Percentiles rank a stretch among this genome's conserved stretches.
Conservation (phyloP, 1,139 yeast species). For the Taphrina flavorubra region DNA sequence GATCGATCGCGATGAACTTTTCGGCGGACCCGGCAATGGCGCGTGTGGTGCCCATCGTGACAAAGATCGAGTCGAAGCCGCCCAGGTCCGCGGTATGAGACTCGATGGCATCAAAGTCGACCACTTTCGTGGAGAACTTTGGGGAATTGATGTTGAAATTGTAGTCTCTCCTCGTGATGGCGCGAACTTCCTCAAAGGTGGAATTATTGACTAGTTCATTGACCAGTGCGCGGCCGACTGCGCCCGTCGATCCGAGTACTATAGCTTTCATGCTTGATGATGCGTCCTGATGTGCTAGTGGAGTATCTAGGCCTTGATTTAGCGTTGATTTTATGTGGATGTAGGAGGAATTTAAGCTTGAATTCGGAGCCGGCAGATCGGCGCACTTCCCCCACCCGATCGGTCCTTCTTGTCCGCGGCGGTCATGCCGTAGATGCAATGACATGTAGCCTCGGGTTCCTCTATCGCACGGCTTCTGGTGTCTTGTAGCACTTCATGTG, state of each 20-base stretch:
- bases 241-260: conserved; percentile 39
- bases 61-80: conserved; percentile 32
- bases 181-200: conserved; percentile 17
- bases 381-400: neutral
- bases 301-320: no score
- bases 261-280: conserved; percentile 22
- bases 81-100: conserved; percentile 18
- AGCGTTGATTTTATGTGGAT: neutral
- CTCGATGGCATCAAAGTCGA: conserved; percentile 26
- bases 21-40: conserved; percentile 38
- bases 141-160: conserved; percentile 11
- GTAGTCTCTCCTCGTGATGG: conserved; percentile 30
- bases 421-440: neutral
- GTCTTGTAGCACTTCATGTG: no score
- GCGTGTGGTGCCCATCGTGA: conserved; percentile 40
- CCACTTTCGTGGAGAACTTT: conserved; percentile 13
- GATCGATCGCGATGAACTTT: conserved; percentile 25
- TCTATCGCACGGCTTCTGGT: no score
- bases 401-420: neutral
- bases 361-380: conserved; percentile 1
- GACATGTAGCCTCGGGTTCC: no score
- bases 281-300: no score
- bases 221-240: conserved; percentile 38
- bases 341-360: neutral
- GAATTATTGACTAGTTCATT: conserved; percentile 18